phyloP scores from a whole-genome alignment of 2,329 filamentous ascomycete species.

The Cercospora sp. region DNA sequence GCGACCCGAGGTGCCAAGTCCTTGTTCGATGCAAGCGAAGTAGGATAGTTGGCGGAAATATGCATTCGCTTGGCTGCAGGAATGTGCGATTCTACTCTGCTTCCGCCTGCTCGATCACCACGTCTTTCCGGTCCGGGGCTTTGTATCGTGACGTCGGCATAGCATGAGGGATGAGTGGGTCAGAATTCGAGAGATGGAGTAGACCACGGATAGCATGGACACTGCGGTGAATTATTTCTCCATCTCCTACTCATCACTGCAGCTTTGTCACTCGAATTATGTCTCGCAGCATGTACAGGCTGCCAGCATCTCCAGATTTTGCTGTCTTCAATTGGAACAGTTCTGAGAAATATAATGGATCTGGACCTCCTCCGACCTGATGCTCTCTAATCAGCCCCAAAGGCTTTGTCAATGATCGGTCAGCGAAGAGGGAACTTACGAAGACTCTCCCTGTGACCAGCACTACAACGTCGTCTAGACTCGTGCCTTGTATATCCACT shows the following conservation, averaged over 20 bases:
- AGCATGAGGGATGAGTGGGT: background rate
- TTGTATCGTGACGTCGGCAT: background rate
- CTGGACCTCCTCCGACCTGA: background rate
- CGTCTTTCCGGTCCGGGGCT: background rate
- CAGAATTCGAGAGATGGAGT: background rate
- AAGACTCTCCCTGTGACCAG: conserved; percentile 5
- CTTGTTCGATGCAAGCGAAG: background rate
- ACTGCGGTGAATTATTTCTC: background rate
- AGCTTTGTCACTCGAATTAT: conserved; percentile 7
- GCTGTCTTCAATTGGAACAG: background rate
- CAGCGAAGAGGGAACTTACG: background rate
- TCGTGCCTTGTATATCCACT: background rate
- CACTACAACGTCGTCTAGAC: background rate
- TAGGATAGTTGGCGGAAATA: background rate
- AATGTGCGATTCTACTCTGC: background rate
- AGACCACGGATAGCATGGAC: background rate
- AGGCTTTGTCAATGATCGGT: background rate
- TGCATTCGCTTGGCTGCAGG: background rate
- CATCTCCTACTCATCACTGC: background rate
- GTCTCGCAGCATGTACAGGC: background rate
- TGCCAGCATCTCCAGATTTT: background rate
- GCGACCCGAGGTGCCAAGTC: background rate
- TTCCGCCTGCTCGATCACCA: background rate
- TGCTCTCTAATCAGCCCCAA: background rate
- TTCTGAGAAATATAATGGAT: conserved; percentile 7